Evolutionary conservation across 2,329 filamentous ascomycete species (phyloP), one percentile per base, ranked within the genome.

Genomic region (Colletotrichum tamarilloi): DNA sequence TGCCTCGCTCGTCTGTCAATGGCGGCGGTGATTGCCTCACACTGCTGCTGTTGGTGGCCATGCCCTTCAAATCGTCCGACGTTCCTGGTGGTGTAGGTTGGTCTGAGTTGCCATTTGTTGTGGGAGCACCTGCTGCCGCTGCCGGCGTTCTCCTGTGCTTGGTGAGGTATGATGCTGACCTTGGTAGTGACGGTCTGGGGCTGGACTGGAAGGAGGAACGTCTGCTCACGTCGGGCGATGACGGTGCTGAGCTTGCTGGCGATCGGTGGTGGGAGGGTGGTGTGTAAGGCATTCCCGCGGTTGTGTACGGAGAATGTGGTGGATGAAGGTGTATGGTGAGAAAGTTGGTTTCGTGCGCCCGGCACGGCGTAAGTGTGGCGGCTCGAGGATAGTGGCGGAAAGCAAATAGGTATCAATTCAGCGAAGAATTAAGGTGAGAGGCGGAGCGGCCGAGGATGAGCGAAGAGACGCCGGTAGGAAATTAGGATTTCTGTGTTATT

Each of bases 11-110:
- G 84, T 94, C 91, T 75, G 92, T 94, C 75, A 95, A 84, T 22
- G 95, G 94, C n/a, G 94, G 92, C 19, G 95, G 94, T 60, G 95
- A 97, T 82, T 95, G 94, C 78, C 94, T 91, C 75, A 97, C 85
- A 83, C 91, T 94, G 81, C 86, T 86, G 80, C 86, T 49, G 42
- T 49, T 88, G 68, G 85, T 77, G 19, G 83, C 81, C 80, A 88
- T 84, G 63, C 82, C 79, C 79, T 86, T 85, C 53, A 88, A 78
- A 75, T 88, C 85, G 73, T 87, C 86, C 66, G 85, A 87, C 4
- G 87, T 88, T 55, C 85, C 84, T 73, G 85, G 84, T 26, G 87
- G 87, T 30, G 86, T 88, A 58, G 84, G 82, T 74, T 86, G 84
- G 76, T 75, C 70, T 70, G 81, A 77, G 74, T 81, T 75, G 74